Conservation (phyloP, 1,139 yeast species). For the Blastobotrys arbuscula region DNA sequence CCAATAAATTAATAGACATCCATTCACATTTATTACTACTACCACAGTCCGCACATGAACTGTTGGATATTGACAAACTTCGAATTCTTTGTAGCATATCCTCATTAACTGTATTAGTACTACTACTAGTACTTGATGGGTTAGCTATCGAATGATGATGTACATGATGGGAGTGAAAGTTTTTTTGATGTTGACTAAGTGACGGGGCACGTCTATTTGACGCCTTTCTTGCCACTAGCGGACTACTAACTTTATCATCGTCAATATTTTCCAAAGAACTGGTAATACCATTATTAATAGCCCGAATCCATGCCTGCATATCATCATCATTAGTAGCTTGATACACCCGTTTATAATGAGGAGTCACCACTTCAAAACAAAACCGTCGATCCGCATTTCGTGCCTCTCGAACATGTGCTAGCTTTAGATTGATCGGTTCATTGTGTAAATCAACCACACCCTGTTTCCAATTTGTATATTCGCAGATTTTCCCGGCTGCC, state of each 20-base stretch:
- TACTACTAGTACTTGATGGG: not conserved
- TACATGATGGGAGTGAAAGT: not conserved
- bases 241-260: not conserved
- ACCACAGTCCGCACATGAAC: conserved; percentile 76
- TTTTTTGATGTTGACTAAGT: not conserved
- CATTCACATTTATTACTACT: conserved; percentile 65
- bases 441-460: conserved; percentile 53
- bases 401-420: conserved; percentile 58
- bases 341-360: conserved; percentile 64
- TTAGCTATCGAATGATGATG: not conserved
- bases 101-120: not conserved
- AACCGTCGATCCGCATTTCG: conserved; percentile 42
- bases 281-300: conserved; percentile 40
- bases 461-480: conserved; percentile 78
- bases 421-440: conserved; percentile 66
- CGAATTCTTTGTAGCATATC: conserved; percentile 8
- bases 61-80: conserved; percentile 45
- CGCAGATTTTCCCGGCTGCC: conserved; percentile 59
- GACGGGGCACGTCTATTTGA: conserved; percentile 6
- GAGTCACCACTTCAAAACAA: conserved; percentile 76
- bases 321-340: conserved; percentile 74
- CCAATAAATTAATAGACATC: conserved; percentile 73
- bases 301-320: conserved; percentile 62
- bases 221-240: not conserved
- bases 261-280: conserved; percentile 26